Percentiles rank a stretch among this genome's conserved stretches.
Evolutionary conservation across 352 stramenopile species (phyloP).

Genomic region (Globisporangium parvum): DNA sequence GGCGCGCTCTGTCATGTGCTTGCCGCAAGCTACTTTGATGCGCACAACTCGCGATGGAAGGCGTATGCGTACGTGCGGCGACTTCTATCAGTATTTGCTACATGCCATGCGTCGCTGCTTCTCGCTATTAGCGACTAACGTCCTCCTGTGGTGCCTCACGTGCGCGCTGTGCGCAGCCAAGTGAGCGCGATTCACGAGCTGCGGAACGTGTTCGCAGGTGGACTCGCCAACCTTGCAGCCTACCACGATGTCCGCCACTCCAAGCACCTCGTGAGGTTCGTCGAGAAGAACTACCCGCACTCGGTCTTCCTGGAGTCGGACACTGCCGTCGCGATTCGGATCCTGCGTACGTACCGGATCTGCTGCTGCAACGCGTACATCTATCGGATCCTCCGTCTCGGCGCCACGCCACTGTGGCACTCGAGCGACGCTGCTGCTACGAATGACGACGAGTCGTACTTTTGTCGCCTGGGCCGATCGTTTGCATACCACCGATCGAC

Average conservation of each 20-base stretch:
- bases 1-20: constrained; percentile 6
- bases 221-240: not conserved
- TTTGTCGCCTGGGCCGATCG: not conserved
- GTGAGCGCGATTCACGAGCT: not conserved
- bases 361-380: constrained; percentile 17
- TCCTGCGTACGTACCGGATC: constrained; percentile 15
- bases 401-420: constrained; percentile 15
- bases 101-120: no score
- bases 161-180: not conserved
- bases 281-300: not conserved
- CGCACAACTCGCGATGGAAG: constrained; percentile 11
- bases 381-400: constrained; percentile 18
- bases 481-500: constrained; percentile 1
- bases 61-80: constrained; percentile 16
- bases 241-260: constrained; percentile 1
- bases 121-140: not conserved
- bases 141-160: not conserved
- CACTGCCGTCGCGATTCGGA: not conserved
- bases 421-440: not conserved
- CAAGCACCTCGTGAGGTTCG: not conserved
- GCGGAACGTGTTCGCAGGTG: not conserved
- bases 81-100: no score
- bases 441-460: constrained; percentile 5
- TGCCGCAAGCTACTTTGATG: constrained; percentile 8
- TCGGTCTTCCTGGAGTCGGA: not conserved